Evolutionary conservation across 495 filamentous ascomycete genomes (phyloP), one percentile per base, ranked within the genome.

Genomic region (Pseudotulostoma volvatum): DNA sequence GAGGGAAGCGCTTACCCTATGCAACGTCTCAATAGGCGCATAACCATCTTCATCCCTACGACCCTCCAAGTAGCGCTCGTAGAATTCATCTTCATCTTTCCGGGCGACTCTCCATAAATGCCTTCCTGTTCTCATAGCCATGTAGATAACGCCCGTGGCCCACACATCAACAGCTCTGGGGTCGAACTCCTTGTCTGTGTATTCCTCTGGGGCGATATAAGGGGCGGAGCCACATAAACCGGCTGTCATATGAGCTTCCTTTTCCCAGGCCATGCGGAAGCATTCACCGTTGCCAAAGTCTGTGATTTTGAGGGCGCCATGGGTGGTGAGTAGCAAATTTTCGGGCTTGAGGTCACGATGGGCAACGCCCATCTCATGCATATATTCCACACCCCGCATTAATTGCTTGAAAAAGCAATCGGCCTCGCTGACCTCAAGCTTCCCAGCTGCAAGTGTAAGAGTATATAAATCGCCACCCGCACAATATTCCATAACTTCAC

Each of bases 401-500:
- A 99, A 73, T 58, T 99, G 90, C 64, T 96, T 93, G 70, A 99
- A 99, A 56, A 86, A 93, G 62, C 90, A 99, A 59, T 99, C 90
- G 18, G 90, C 90, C 56, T 99, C 90, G 31, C 70, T 56, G 40
- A 93, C 87, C 49, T 96, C 90, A 34, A 99, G 72, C 53, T 93
- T 93, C 18, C 84, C 85, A 16, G 88, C 84, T 8, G 88, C 74
- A 33, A 99, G 76, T 17, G 96, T 80, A 15, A 99, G 68, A 0
- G 85, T 93, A 60, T 99, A 99, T 15, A 99, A 71, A 60, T 99
- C 90, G 25, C 90, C 90, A 38, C 90, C 90, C 21, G 87, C 84
- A 52, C 92, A 96, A 57, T 87, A 99, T 58, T 99, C 90, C 90
- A 99, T 99, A 19, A 96, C 90, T 59, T 99, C 90, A 64, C 90